Evolutionary conservation across 1,284 basidiomycete species (phyloP).

Genomic region (Microbotryum violaceum): DNA sequence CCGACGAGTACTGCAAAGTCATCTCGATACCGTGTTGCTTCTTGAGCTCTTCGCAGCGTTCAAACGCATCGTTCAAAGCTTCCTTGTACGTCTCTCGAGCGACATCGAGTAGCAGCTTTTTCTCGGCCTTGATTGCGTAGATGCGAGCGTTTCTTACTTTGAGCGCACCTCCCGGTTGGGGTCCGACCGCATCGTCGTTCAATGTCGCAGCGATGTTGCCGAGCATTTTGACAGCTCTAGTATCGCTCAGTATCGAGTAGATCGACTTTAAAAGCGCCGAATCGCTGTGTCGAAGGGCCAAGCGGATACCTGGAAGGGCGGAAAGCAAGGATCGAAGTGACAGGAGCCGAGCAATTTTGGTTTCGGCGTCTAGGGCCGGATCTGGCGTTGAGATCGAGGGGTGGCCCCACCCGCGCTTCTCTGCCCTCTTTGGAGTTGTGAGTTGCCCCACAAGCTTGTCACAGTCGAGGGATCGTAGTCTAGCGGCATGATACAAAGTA

Average conservation of each 20-base stretch:
- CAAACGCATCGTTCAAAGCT: constrained; percentile 28
- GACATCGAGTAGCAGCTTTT: constrained; percentile 57
- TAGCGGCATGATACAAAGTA: neutral
- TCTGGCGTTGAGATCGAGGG: constrained; percentile 8
- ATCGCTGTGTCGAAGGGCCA: constrained; percentile 47
- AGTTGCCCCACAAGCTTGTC: constrained; percentile 63
- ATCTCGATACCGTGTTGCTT: constrained; percentile 20
- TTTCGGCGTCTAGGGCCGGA: constrained; percentile 55
- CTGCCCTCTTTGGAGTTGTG: constrained; percentile 3
- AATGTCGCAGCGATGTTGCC: constrained; percentile 54
- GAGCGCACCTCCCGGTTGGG: constrained; percentile 65
- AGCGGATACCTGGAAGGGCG: constrained; percentile 55
- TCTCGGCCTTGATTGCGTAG: constrained; percentile 33
- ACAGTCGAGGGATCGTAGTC: constrained; percentile 56
- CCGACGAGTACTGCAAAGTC: constrained; percentile 12
- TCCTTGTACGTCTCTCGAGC: constrained; percentile 79
- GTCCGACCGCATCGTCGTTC: constrained; percentile 54
- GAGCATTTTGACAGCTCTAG: constrained; percentile 57
- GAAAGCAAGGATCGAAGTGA: constrained; percentile 62
- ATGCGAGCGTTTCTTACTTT: constrained; percentile 40
- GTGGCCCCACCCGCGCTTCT: neutral
- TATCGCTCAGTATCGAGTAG: constrained; percentile 63
- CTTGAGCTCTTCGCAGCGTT: constrained; percentile 19
- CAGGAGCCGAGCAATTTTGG: constrained; percentile 66
- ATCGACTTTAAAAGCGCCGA: constrained; percentile 55